Percentiles rank a stretch among this genome's conserved stretches.
phyloP scores from a whole-genome alignment of 208 protist species.

The Acanthamoeba healyi region DNA sequence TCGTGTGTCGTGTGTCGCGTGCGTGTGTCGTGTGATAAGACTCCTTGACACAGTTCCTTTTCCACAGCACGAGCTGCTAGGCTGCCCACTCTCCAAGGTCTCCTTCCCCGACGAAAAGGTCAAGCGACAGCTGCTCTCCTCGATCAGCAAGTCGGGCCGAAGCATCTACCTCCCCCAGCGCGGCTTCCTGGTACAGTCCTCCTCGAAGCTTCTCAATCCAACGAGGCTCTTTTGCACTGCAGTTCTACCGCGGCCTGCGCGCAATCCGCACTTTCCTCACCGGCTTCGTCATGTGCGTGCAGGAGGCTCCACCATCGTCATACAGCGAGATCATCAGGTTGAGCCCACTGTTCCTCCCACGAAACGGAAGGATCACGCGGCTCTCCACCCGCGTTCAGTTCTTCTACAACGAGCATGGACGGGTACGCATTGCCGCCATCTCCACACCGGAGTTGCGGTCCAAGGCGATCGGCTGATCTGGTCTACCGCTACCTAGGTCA shows the following conservation, averaged over 20 bases:
- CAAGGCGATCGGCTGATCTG: no score
- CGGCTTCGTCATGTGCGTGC: no score
- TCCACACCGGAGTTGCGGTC: no score
- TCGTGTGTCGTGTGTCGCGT: not conserved
- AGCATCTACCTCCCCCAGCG: conserved; percentile 40
- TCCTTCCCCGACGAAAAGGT: conserved; percentile 64
- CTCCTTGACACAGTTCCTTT: not conserved
- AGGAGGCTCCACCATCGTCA: conserved; percentile 51
- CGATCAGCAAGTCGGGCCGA: conserved; percentile 43
- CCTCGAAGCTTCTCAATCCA: not conserved
- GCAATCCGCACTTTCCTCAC: no score
- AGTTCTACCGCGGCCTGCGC: no score
- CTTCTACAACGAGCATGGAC: conserved; percentile 46
- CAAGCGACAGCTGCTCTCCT: conserved; percentile 54
- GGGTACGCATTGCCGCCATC: not conserved
- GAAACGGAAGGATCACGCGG: conserved; percentile 19
- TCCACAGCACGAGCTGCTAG: conserved; percentile 29
- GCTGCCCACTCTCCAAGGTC: conserved; percentile 57
- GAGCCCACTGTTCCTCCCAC: conserved; percentile 48
- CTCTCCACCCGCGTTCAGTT: conserved; percentile 55
- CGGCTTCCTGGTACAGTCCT: not conserved
- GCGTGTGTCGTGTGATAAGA: no score
- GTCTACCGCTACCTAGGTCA: no score
- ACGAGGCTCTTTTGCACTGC: not conserved
- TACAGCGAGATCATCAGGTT: conserved; percentile 36